A percentile compares a stretch with the other conserved stretches of the same genome.
Conservation (phyloP, 371 early-diverging fungal genomes). For the Syncephalis fuscata region DNA sequence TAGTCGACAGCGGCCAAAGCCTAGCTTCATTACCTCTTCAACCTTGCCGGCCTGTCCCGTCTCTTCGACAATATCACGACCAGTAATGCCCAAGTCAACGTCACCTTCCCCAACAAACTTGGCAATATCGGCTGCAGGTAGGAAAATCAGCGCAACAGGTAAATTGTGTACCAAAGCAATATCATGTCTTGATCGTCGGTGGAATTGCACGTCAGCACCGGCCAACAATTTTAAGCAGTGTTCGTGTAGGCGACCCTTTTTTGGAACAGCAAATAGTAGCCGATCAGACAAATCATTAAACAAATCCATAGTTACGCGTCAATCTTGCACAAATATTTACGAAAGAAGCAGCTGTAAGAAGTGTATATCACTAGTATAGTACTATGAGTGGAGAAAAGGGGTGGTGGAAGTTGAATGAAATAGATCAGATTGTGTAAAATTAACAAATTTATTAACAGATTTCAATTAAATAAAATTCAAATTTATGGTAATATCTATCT, state of each 20-base stretch:
- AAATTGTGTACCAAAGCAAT: constrained; percentile 88
- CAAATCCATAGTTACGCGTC: constrained; percentile 27
- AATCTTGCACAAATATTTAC: no score
- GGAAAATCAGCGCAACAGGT: constrained; percentile 82
- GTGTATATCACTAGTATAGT: no score
- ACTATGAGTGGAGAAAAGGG: no score
- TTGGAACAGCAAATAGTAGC: constrained; percentile 88
- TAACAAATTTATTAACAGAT: no score
- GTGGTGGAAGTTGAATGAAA: no score
- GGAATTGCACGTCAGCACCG: constrained; percentile 86
- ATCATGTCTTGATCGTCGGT: constrained; percentile 83
- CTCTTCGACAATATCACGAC: constrained; percentile 86
- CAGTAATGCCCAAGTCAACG: constrained; percentile 93
- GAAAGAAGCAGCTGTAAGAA: no score
- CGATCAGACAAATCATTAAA: constrained; percentile 51
- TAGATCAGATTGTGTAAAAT: no score
- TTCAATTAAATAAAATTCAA: no score
- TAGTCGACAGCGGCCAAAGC: constrained; percentile 84
- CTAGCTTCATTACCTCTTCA: constrained; percentile 52
- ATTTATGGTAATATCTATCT: no score
- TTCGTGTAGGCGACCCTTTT: constrained; percentile 92
- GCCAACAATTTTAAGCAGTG: constrained; percentile 62
- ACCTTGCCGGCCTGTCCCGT: constrained; percentile 49
- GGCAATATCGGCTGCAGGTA: constrained; percentile 90
- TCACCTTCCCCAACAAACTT: constrained; percentile 88